Base-by-base conservation (phyloP, 2,329 filamentous ascomycete species). In the Rutstroemia sp. region DNA sequence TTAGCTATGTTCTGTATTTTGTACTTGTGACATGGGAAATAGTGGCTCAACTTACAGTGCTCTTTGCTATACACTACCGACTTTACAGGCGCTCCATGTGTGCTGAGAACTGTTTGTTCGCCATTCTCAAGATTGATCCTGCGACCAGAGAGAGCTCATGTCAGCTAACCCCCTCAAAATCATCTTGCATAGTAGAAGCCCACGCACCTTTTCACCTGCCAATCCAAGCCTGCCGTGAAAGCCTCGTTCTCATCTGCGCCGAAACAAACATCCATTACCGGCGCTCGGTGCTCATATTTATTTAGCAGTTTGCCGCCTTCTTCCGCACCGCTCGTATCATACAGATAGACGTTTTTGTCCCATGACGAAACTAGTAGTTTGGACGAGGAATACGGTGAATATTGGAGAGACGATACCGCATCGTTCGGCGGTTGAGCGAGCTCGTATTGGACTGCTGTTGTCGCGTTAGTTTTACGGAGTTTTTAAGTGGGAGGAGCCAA, bases 181-280 rank as follows among this genome's bases (percentile, higher is more conserved):
- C 5, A 21, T 38, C 25, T n/a, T 9, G 10, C 39, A 39, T 21
- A 16, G 16, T 27, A 55, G 21, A 39, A 23, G 9, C 14, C 5
- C 9, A 52, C 54, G 38, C 67, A 91, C 87, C 77, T 86, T 71
- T 84, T 85, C 59, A 97, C 92, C 67, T 87, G 85, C 80, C 87
- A 89, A 72, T 97, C 92, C 72, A 96, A 76, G 39, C 92, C 90
- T 39, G 86, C 91, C 19, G 83, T 90, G 74, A 90, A 99, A 44
- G 92, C 87, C 71, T 91, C 90, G 66, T 86, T 80, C 67, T 92
- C 88, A 72, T 84, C 83, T 62, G 83, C 82, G 62, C 92, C 92
- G 67, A 95, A 99, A 73, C 91, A 96, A 18, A 94, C 87, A 70
- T 96, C 91, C 58, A 99, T 77, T 8, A 99, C 87, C 0, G 94